phyloP scores from a whole-genome alignment of 148 eudicot genomes.

The Nyssa sinensis region DNA sequence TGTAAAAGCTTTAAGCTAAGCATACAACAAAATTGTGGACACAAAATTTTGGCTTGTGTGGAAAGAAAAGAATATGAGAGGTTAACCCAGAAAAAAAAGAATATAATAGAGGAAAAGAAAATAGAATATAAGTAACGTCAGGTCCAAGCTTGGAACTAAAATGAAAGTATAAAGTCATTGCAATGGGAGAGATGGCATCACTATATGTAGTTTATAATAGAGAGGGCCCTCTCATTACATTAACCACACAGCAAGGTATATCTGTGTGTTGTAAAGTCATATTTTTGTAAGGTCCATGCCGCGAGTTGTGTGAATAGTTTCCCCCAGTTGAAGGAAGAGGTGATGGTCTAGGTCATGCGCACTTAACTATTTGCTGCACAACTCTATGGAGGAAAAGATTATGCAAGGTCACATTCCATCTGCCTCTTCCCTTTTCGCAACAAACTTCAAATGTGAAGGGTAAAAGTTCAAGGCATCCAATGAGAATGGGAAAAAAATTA shows the following conservation, averaged over 20 bases:
- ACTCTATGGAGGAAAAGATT: too few relatives aligned
- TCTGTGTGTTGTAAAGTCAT: neutral
- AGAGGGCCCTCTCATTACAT: neutral
- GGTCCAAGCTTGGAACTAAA: neutral
- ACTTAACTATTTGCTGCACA: too few relatives aligned
- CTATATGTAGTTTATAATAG: neutral
- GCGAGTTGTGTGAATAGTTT: too few relatives aligned
- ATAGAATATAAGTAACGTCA: neutral
- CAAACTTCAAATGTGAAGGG: too few relatives aligned
- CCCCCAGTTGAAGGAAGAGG: too few relatives aligned
- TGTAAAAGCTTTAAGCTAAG: neutral
- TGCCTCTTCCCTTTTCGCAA: too few relatives aligned
- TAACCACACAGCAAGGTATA: neutral
- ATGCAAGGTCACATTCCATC: too few relatives aligned
- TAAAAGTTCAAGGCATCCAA: too few relatives aligned
- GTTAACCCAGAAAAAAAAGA: neutral
- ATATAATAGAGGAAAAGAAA: neutral
- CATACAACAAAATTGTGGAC: neutral
- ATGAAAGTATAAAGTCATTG: neutral
- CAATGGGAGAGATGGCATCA: neutral
- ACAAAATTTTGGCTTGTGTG: neutral
- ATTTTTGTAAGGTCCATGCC: too few relatives aligned
- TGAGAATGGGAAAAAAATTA: too few relatives aligned
- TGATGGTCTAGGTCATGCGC: too few relatives aligned
- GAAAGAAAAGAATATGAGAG: neutral